These are phyloP conservation scores for Cydonia oblonga DNA, from an alignment of 331 rosid species.

Conservation along the genomic window DNA sequence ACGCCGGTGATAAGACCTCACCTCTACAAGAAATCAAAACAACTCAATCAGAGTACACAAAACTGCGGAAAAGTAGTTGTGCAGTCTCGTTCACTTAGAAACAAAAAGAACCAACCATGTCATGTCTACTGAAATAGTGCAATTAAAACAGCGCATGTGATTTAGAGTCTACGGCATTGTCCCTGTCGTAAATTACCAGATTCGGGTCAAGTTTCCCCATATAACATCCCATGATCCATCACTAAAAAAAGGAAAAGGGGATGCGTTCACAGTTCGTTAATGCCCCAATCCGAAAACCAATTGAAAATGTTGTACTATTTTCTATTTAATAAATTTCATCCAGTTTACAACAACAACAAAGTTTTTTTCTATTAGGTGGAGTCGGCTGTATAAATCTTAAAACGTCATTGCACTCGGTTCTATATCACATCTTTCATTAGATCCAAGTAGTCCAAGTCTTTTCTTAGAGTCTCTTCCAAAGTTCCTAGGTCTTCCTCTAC, in stretches of 20 bases:
- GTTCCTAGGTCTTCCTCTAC: no score
- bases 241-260: no score
- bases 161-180: not conserved
- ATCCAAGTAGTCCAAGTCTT: no score
- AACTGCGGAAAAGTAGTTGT: not conserved
- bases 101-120: not conserved
- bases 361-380: no score
- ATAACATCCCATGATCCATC: not conserved
- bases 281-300: not conserved
- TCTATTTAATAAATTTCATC: no score
- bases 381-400: no score
- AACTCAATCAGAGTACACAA: not conserved
- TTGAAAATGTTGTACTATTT: not conserved
- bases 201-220: not conserved
- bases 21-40: slow-evolving; percentile 35
- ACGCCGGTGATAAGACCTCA: slow-evolving; percentile 56
- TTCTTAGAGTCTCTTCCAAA: no score
- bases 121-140: not conserved
- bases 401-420: fast-evolving
- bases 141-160: not conserved
- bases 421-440: no score
- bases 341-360: no score
- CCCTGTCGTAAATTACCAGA: no score
- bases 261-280: not conserved
- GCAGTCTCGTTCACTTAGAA: not conserved